A percentile compares a stretch with the other conserved stretches of the same genome.
Evolutionary conservation across 352 stramenopile species (phyloP).

Genomic region (Pythium biforme): DNA sequence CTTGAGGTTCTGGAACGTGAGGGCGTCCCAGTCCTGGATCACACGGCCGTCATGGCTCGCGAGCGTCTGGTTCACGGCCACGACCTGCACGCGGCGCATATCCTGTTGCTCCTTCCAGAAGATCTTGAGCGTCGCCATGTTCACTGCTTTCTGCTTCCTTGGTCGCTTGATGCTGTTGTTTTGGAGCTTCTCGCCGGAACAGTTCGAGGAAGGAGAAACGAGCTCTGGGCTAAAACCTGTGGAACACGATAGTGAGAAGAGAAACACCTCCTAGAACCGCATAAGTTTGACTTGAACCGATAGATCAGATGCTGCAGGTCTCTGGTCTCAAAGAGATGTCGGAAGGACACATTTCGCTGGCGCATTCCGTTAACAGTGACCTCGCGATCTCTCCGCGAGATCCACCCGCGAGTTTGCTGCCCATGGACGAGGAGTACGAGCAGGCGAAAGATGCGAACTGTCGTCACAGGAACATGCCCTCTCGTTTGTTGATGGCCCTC

Average conservation of each 20-base stretch:
- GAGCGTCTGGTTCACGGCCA: conserved; percentile 62
- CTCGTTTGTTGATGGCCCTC: too few relatives aligned
- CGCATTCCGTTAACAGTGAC: too few relatives aligned
- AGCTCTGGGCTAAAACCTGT: conserved; percentile 6
- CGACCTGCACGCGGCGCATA: conserved; percentile 81
- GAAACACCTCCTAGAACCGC: not conserved
- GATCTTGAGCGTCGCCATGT: conserved; percentile 86
- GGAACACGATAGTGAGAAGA: conserved; percentile 6
- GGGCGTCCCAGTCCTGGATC: conserved; percentile 25
- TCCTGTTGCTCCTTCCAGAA: conserved; percentile 78
- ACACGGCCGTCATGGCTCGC: conserved; percentile 42
- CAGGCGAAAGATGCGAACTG: too few relatives aligned
- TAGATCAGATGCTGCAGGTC: too few relatives aligned
- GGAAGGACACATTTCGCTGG: too few relatives aligned
- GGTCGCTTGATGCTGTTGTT: not conserved
- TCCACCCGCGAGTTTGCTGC: too few relatives aligned
- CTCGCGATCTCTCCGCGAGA: too few relatives aligned
- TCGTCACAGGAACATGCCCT: too few relatives aligned
- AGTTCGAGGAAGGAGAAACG: not conserved
- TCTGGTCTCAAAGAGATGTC: too few relatives aligned
- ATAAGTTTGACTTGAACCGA: conserved; percentile 7
- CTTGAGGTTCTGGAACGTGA: conserved; percentile 59
- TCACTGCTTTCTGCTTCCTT: not conserved
- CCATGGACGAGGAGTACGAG: too few relatives aligned
- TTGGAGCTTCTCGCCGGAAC: not conserved